Conservation (phyloP, 345 rosid genomes). For the Eucalyptus curtisii region DNA sequence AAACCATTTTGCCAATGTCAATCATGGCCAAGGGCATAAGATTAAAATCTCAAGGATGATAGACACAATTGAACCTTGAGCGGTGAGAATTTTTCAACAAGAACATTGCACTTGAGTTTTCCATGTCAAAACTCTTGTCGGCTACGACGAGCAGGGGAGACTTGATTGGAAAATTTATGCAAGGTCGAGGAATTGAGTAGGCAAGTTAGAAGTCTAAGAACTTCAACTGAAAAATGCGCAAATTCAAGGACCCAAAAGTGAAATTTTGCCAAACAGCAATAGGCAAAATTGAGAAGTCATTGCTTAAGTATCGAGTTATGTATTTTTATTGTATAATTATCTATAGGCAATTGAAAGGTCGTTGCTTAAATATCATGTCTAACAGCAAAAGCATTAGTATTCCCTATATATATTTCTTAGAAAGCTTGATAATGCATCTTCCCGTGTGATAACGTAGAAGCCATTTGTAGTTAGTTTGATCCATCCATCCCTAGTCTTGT, state of each 20-base stretch:
- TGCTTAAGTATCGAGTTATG: neutral
- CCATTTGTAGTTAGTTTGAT: neutral
- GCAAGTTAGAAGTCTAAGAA: neutral
- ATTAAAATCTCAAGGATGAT: neutral
- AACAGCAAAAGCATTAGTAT: neutral
- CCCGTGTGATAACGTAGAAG: neutral
- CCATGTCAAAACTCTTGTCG: neutral
- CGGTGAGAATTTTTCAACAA: neutral
- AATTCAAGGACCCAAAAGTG: neutral
- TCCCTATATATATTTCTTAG: too few relatives aligned
- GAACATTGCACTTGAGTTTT: neutral
- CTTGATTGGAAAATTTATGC: accelerated
- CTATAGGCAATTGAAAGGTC: neutral
- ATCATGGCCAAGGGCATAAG: neutral
- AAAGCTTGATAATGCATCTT: neutral
- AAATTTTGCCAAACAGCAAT: neutral
- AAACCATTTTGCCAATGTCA: neutral
- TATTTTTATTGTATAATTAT: neutral
- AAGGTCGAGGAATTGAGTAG: neutral
- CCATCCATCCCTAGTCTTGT: neutral
- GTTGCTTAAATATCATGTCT: neutral
- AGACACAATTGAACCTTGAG: neutral
- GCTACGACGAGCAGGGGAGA: neutral
- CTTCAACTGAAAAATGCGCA: neutral
- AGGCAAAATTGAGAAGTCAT: neutral